These are phyloP conservation scores for Termitomyces sp. DNA, from an alignment of 768 basidiomycete species.

Conservation along the genomic window DNA sequence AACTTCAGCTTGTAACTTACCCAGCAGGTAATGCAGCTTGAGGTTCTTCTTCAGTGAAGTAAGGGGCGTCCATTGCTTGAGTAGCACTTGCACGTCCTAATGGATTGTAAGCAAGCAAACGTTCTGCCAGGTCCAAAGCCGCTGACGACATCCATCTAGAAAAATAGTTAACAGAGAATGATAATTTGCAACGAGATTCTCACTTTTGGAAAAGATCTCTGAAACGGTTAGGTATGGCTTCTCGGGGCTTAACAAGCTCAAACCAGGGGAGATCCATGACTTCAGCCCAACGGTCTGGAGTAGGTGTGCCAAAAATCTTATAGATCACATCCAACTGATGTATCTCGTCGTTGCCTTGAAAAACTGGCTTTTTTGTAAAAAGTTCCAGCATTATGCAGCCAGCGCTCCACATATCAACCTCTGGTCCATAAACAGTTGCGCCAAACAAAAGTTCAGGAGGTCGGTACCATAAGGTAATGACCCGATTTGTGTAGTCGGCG, in stretches of 20 bases:
- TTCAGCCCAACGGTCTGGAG: slow-evolving; percentile 74
- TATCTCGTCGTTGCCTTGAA: slow-evolving; percentile 97
- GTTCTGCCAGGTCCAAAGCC: slow-evolving; percentile 83
- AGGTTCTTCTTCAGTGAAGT: slow-evolving; percentile 82
- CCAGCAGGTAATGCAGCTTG: slow-evolving; percentile 66
- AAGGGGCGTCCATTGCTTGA: slow-evolving; percentile 76
- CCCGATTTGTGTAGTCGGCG: slow-evolving; percentile 97
- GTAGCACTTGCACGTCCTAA: slow-evolving; percentile 65
- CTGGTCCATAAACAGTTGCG: slow-evolving; percentile 92
- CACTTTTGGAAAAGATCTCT: slow-evolving; percentile 84
- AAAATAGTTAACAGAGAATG: slow-evolving; percentile 1
- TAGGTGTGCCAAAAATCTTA: slow-evolving; percentile 86
- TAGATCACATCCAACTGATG: slow-evolving; percentile 94
- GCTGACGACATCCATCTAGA: slow-evolving; percentile 81
- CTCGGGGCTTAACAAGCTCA: slow-evolving; percentile 92
- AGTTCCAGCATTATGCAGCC: slow-evolving; percentile 99
- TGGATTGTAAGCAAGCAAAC: slow-evolving; percentile 79
- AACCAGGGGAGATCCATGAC: slow-evolving; percentile 91
- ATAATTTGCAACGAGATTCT: slow-evolving; percentile 11
- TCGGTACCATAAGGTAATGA: slow-evolving; percentile 98
- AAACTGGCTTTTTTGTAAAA: slow-evolving; percentile 92
- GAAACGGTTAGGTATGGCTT: slow-evolving; percentile 68
- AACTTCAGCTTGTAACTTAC: slow-evolving; percentile 39
- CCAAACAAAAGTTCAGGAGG: slow-evolving; percentile 94
- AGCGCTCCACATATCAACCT: slow-evolving; percentile 99